Conservation (phyloP, 495 filamentous ascomycete genomes). For the Coniosporium apollinis region DNA sequence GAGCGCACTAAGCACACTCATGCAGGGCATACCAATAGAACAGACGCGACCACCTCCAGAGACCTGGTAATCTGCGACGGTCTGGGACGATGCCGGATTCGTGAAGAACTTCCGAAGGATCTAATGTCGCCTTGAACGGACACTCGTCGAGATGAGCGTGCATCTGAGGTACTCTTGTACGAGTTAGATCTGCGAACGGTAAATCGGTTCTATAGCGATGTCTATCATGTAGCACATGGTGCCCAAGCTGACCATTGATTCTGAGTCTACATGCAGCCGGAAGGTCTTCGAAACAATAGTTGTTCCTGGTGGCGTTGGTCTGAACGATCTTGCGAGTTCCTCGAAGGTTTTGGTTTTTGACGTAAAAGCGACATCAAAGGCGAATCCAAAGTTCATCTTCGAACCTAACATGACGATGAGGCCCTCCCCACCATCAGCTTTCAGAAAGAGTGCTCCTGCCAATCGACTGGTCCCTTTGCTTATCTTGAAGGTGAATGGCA, state of each 20-base stretch:
- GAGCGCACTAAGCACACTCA: no score
- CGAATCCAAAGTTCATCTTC: background rate
- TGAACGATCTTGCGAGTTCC: background rate
- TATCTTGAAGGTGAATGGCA: background rate
- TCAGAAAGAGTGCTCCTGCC: background rate
- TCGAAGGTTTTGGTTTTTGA: background rate
- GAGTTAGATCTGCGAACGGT: no score
- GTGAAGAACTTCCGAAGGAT: no score
- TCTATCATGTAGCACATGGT: conserved; percentile 19
- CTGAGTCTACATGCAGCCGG: background rate
- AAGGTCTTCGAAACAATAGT: background rate
- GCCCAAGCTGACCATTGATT: conserved; percentile 21
- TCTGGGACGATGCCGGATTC: no score
- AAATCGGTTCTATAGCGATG: conserved; percentile 14
- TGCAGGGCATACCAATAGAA: no score
- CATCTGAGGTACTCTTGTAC: no score
- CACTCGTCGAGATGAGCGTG: no score
- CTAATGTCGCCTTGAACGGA: no score
- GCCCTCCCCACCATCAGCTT: background rate
- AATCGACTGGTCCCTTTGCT: background rate
- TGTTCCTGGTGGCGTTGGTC: background rate
- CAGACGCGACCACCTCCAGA: no score
- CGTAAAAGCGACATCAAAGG: background rate
- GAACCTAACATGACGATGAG: background rate
- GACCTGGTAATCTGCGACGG: no score